Base-by-base conservation (phyloP, 164 flowering plant species). In the Chloranthus sessilifolius region DNA sequence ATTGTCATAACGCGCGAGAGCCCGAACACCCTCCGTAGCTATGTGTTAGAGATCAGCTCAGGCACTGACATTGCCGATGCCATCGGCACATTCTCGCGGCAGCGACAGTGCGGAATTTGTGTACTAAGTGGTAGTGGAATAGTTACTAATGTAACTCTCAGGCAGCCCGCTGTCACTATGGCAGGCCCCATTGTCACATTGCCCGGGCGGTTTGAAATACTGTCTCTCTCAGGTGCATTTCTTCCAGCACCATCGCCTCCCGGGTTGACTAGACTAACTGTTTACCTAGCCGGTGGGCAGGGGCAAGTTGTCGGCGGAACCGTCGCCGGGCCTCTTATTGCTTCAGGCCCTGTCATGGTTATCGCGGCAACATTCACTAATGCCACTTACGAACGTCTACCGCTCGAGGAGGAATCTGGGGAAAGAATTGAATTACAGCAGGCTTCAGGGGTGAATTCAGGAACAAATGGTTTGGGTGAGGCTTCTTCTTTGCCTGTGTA, bases 291-390 rank as follows among this genome's bases (percentile, higher is more conserved):
- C n/a, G n/a, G n/a, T n/a, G n/a, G n/a, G n/a, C n/a, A n/a, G n/a
- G n/a, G n/a, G n/a, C n/a, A 80, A 63, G 82, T 85, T 17, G 81
- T 85, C 35, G 94, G 94, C 0, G 94, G 94, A 11, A 47, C 47
- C 1, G 95, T 77, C 5, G 71, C 67, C 0, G 89, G 87, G 3
- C 52, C 80, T n/a, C 53, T 85, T 7, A 56, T 76, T 20, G 95
- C 95, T 0, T 65, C 83, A 0, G 95, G 87, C 21, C 87, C 86
- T 0, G 89, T 85, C 11, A 69, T 85, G 63, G 78, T 85, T 7
- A 65, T 85, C 1, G 89, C 82, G 1, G 87, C 89, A 0, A 75
- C 87, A 0, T 85, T 78, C 45, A 43, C 62, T 1, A 85, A 85
- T 65, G 83, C 81, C 0, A 65, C 71, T 0, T 85, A 69, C 29